A percentile compares a stretch with the other conserved stretches of the same genome.
Conservation (phyloP, 2,329 filamentous ascomycete genomes). For the Fusarium armeniacum region DNA sequence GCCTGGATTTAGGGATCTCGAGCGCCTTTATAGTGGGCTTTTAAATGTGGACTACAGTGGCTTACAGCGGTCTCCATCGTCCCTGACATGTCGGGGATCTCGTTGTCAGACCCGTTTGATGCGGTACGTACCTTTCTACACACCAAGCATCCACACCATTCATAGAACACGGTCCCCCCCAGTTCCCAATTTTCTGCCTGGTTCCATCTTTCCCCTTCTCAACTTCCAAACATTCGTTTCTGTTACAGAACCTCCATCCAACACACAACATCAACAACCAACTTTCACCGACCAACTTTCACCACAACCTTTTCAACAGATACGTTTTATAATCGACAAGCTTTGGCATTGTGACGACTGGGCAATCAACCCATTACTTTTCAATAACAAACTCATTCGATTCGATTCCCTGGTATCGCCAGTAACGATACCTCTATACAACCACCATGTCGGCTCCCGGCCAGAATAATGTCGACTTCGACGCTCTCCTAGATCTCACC, state of each 20-base stretch:
- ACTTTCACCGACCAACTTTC: slow-evolving; percentile 13
- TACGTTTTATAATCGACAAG: not conserved
- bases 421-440: slow-evolving; percentile 26
- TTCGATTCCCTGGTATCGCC: slow-evolving; percentile 31
- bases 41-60: slow-evolving; percentile 39
- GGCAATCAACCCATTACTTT: slow-evolving; percentile 12
- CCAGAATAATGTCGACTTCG: slow-evolving; percentile 66
- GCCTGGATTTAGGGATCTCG: slow-evolving; percentile 37
- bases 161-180: slow-evolving; percentile 53
- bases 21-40: slow-evolving; percentile 44
- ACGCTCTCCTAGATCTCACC: slow-evolving; percentile 71
- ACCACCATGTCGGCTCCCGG: slow-evolving; percentile 58
- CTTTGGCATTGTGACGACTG: not conserved
- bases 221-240: slow-evolving; percentile 41
- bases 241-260: slow-evolving; percentile 35
- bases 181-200: slow-evolving; percentile 48
- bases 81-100: slow-evolving; percentile 34
- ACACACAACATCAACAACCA: not conserved
- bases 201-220: slow-evolving; percentile 45
- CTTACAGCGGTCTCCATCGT: slow-evolving; percentile 22
- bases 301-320: slow-evolving; percentile 13
- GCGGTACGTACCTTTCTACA: slow-evolving; percentile 37
- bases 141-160: slow-evolving; percentile 53
- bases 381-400: slow-evolving; percentile 5
- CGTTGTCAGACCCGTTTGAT: slow-evolving; percentile 29